Conservation (phyloP, 345 rosid species). For the Boechera stricta region DNA sequence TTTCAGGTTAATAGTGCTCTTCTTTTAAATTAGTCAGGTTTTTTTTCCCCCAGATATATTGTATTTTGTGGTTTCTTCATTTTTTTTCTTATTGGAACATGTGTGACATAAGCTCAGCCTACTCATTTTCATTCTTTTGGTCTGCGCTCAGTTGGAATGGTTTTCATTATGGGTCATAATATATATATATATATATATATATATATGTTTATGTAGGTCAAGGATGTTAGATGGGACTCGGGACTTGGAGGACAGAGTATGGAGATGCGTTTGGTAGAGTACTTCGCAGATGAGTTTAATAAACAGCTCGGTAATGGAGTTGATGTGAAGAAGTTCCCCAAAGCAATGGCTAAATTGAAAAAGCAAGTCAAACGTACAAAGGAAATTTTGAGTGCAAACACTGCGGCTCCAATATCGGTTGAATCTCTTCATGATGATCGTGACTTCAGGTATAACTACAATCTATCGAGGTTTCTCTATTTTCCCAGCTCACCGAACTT, state of each 20-base stretch:
- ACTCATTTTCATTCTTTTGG: background rate
- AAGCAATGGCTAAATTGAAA: conserved; percentile 99
- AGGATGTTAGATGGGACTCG: conserved; percentile 98
- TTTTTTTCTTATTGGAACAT: conserved; percentile 6
- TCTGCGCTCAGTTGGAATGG: conserved; percentile 10
- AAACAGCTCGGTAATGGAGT: conserved; percentile 83
- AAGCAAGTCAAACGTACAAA: conserved; percentile 99
- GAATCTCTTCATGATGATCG: conserved; percentile 92
- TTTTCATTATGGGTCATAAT: background rate
- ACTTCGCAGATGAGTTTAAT: conserved; percentile 68
- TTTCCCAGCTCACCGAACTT: conserved; percentile 14
- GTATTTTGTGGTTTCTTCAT: conserved; percentile 3
- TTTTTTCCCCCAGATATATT: background rate
- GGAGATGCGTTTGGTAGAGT: background rate
- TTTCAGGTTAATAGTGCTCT: conserved; percentile 69
- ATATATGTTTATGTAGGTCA: conserved; percentile 58
- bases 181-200: background rate
- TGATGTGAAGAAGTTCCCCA: conserved; percentile 90
- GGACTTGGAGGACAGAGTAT: conserved; percentile 84
- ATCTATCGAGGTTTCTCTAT: conserved; percentile 4
- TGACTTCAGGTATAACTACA: conserved; percentile 78
- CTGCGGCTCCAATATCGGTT: conserved; percentile 87
- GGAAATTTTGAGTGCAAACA: conserved; percentile 96
- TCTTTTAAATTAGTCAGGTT: background rate
- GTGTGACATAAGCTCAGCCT: background rate